phyloP scores from a whole-genome alignment of 2,329 filamentous ascomycete species.

The Mycosphaerella sp. region DNA sequence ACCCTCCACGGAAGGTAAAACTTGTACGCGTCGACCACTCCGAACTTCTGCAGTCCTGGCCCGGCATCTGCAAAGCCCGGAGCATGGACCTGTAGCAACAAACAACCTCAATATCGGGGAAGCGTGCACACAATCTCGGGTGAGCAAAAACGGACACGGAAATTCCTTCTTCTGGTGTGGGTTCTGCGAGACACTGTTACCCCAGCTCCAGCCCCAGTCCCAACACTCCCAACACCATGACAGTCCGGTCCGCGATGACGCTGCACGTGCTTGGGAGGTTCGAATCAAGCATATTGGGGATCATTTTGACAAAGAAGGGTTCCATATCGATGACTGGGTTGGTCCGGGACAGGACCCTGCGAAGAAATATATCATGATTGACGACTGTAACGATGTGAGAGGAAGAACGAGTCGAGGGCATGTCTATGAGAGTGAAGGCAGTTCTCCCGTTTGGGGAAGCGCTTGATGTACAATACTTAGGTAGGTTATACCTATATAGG shows the following conservation, averaged over 20 bases:
- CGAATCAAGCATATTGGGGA: constrained; percentile 68
- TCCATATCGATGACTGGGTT: constrained; percentile 53
- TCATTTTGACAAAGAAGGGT: constrained; percentile 55
- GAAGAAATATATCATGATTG: constrained; percentile 28
- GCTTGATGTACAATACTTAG: neutral
- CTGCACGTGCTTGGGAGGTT: constrained; percentile 11
- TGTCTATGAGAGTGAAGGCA: neutral
- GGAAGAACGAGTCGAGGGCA: neutral
- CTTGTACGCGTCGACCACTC: constrained; percentile 55
- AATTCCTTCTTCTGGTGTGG: constrained; percentile 71
- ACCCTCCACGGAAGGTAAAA: constrained; percentile 25
- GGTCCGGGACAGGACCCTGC: constrained; percentile 35
- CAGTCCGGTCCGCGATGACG: neutral
- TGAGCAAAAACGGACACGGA: constrained; percentile 58
- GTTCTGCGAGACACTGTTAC: constrained; percentile 42
- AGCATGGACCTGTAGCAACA: constrained; percentile 33
- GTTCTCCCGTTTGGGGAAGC: neutral
- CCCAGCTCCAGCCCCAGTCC: constrained; percentile 37
- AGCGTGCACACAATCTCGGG: constrained; percentile 38
- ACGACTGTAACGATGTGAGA: neutral
- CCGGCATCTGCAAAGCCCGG: constrained; percentile 53
- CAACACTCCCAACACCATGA: neutral
- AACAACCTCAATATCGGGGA: constrained; percentile 32
- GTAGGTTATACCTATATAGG: too few species aligned
- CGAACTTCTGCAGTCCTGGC: constrained; percentile 54